phyloP scores from a whole-genome alignment of 2,329 filamentous ascomycete species.

The Apiospora aurea region DNA sequence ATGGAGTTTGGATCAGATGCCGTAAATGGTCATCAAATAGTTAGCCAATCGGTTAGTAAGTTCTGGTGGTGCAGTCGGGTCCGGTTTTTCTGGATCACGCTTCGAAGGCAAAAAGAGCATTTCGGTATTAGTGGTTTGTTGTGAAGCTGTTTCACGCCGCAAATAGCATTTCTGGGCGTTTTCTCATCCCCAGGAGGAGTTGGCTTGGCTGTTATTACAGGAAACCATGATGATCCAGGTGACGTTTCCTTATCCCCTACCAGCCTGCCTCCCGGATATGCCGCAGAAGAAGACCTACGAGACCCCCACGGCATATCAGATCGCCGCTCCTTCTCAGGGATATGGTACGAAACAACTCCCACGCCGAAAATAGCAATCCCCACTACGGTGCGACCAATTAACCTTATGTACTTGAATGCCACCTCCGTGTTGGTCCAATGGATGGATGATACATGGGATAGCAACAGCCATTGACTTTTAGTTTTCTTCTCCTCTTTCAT shows the following conservation, averaged over 20 bases:
- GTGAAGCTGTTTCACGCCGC: slow-evolving; percentile 19
- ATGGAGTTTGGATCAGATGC: neutral
- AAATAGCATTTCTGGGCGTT: slow-evolving; percentile 20
- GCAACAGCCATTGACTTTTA: neutral
- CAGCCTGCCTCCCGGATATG: neutral
- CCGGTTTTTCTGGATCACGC: slow-evolving; percentile 16
- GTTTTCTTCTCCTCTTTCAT: neutral
- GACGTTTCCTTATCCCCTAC: neutral
- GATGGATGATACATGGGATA: neutral
- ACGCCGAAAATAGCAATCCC: slow-evolving; percentile 20
- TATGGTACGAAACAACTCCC: slow-evolving; percentile 15
- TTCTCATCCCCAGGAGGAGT: slow-evolving; percentile 4
- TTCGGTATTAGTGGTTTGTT: neutral
- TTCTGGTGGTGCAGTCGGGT: slow-evolving; percentile 5
- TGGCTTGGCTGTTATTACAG: neutral
- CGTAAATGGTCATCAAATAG: slow-evolving; percentile 15
- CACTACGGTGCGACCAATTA: neutral
- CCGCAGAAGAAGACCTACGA: neutral
- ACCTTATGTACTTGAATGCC: slow-evolving; percentile 9
- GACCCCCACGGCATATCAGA: slow-evolving; percentile 10
- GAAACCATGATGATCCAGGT: neutral
- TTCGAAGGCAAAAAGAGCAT: neutral
- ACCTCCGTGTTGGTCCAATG: neutral
- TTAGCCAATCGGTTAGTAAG: slow-evolving; percentile 18
- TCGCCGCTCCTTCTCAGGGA: slow-evolving; percentile 1